A percentile compares a stretch with the other conserved stretches of the same genome.
Evolutionary conservation across 164 flowering plant genomes (phyloP).

Genomic region (Umbellularia californica): DNA sequence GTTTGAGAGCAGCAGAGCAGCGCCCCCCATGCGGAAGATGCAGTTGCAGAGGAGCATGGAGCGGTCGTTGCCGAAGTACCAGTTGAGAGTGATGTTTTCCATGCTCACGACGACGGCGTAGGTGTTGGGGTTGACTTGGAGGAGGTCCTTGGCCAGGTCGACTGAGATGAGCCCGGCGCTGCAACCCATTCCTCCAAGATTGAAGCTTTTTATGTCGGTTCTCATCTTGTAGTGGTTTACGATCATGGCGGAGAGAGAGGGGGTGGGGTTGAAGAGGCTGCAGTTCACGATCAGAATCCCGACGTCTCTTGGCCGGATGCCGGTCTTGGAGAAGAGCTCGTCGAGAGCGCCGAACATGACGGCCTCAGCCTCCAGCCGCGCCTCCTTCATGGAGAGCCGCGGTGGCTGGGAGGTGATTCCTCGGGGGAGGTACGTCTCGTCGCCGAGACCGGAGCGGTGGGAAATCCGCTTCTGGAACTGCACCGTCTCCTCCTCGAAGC

Average conservation of each 20-base stretch:
- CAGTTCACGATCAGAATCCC: slow-evolving; percentile 77
- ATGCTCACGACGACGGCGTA: slow-evolving; percentile 77
- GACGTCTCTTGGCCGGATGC: slow-evolving; percentile 45
- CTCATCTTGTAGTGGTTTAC: slow-evolving; percentile 81
- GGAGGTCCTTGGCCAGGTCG: slow-evolving; percentile 67
- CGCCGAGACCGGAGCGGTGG: slow-evolving; percentile 66
- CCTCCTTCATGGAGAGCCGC: slow-evolving; percentile 49
- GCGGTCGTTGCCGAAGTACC: slow-evolving; percentile 80
- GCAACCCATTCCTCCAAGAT: slow-evolving; percentile 94
- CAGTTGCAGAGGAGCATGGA: slow-evolving; percentile 87
- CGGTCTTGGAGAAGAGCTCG: slow-evolving; percentile 57
- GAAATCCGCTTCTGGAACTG: slow-evolving; percentile 58
- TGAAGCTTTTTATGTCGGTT: slow-evolving; percentile 60
- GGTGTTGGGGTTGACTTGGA: slow-evolving; percentile 50
- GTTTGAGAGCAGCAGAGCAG: slow-evolving; percentile 79
- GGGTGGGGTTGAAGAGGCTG: slow-evolving; percentile 82
- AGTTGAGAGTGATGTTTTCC: slow-evolving; percentile 73
- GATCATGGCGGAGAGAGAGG: slow-evolving; percentile 86
- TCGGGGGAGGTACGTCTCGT: slow-evolving; percentile 64
- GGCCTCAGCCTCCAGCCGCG: slow-evolving; percentile 69
- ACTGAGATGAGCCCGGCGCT: slow-evolving; percentile 80
- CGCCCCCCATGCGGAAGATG: slow-evolving; percentile 91
- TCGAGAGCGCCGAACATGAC: slow-evolving; percentile 84
- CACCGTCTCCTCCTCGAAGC: slow-evolving; percentile 48
- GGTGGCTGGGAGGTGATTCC: slow-evolving; percentile 73